A percentile compares a stretch with the other conserved stretches of the same genome.
phyloP scores from a whole-genome alignment of 2,329 filamentous ascomycete genomes.

The Eurotiales sp. region DNA sequence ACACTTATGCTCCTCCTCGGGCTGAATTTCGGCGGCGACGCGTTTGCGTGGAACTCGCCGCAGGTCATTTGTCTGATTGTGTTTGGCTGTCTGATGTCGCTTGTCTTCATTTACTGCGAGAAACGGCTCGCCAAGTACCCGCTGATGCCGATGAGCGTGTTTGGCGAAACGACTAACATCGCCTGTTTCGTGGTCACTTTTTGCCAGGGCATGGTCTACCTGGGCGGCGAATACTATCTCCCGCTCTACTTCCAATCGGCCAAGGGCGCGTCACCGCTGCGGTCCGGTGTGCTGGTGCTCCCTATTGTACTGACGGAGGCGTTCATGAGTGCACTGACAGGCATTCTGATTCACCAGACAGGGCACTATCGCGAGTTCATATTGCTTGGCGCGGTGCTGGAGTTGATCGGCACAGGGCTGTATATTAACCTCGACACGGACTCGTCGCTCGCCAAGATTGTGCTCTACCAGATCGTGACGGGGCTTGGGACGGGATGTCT shows the following conservation, averaged over 20 bases:
- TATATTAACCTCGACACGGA: constrained; percentile 40
- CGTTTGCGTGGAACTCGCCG: constrained; percentile 49
- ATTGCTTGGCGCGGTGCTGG: constrained; percentile 40
- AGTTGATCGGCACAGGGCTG: constrained; percentile 47
- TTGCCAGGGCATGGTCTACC: constrained; percentile 55
- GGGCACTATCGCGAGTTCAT: constrained; percentile 48
- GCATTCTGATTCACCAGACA: constrained; percentile 49
- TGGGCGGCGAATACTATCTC: constrained; percentile 65
- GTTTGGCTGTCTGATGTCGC: constrained; percentile 47
- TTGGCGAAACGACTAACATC: constrained; percentile 53
- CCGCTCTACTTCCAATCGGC: constrained; percentile 72
- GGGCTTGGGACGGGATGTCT: constrained; percentile 52
- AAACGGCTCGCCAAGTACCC: constrained; percentile 61
- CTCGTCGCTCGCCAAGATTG: constrained; percentile 38
- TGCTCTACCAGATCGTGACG: constrained; percentile 49
- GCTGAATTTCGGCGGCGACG: constrained; percentile 52
- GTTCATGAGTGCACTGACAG: constrained; percentile 42
- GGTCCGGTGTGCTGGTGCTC: constrained; percentile 57
- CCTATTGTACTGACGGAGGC: constrained; percentile 54
- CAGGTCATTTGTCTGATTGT: constrained; percentile 55
- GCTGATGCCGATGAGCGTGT: constrained; percentile 64
- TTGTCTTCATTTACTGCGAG: constrained; percentile 60
- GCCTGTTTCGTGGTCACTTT: constrained; percentile 53
- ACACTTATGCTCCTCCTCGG: constrained; percentile 52
- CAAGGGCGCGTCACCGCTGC: constrained; percentile 56